A percentile compares a stretch with the other conserved stretches of the same genome.
Evolutionary conservation across 352 stramenopile genomes (phyloP).

Genomic region (Peronospora belbahrii): DNA sequence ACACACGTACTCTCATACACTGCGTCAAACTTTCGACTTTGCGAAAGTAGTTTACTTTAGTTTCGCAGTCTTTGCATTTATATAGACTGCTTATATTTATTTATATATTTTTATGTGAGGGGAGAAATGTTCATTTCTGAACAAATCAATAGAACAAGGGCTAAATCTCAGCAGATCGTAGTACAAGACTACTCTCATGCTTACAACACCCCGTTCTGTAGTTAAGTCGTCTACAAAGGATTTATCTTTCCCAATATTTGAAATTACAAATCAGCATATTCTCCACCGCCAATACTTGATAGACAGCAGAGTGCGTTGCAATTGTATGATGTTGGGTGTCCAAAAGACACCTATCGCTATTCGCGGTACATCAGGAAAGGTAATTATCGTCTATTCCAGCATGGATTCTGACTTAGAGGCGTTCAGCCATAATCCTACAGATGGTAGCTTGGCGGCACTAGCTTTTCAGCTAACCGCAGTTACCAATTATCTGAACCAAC

Average conservation of each 20-base stretch:
- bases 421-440: slow-evolving; percentile 2
- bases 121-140: slow-evolving; percentile 10
- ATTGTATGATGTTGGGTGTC: slow-evolving; percentile 32
- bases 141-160: slow-evolving; percentile 23
- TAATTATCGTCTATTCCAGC: slow-evolving; percentile 77
- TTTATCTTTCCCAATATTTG: slow-evolving; percentile 81
- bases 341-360: slow-evolving; percentile 36
- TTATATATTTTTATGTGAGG: too few species aligned
- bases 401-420: slow-evolving; percentile 83
- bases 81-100: too few species aligned
- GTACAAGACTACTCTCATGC: slow-evolving; percentile 69
- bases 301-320: slow-evolving; percentile 21
- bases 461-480: slow-evolving; percentile 84
- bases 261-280: slow-evolving; percentile 45
- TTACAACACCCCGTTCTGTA: slow-evolving; percentile 73
- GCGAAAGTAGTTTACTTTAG: too few species aligned
- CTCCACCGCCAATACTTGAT: slow-evolving; percentile 10
- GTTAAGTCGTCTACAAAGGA: slow-evolving; percentile 86
- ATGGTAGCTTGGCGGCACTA: slow-evolving; percentile 51
- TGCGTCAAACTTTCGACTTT: too few species aligned
- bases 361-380: slow-evolving; percentile 61
- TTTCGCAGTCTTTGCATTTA: too few species aligned
- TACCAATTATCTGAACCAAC: slow-evolving; percentile 88
- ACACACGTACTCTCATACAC: too few species aligned
- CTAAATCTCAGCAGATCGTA: slow-evolving; percentile 73